Evolutionary conservation across 495 filamentous ascomycete genomes (phyloP).

Genomic region (Trichoderma asperelloides): DNA sequence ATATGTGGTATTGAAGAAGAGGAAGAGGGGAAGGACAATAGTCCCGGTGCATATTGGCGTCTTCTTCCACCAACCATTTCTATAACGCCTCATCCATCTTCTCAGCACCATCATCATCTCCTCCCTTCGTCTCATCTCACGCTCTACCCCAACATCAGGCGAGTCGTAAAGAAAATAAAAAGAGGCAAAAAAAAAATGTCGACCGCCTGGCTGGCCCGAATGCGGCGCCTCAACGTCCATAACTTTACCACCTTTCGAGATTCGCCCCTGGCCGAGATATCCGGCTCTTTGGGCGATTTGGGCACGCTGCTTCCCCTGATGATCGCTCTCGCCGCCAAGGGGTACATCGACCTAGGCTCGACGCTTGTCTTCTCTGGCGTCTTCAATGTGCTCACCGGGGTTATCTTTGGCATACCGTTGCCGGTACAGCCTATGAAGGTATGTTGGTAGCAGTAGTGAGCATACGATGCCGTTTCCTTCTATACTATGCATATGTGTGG

Average conservation of each 20-base stretch:
- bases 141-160: background rate
- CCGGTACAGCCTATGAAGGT: conserved; percentile 82
- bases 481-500: background rate
- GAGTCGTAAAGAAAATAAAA: background rate
- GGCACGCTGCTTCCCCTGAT: conserved; percentile 86
- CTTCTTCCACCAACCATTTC: too few relatives aligned
- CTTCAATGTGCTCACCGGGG: conserved; percentile 75
- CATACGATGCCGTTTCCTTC: background rate
- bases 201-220: conserved; percentile 8
- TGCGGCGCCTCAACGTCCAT: conserved; percentile 30
- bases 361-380: conserved; percentile 83
- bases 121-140: background rate
- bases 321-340: conserved; percentile 66
- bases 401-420: conserved; percentile 74
- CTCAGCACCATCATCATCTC: too few relatives aligned
- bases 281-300: conserved; percentile 81
- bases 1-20: too few relatives aligned
- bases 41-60: too few relatives aligned
- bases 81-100: too few relatives aligned
- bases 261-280: conserved; percentile 68
- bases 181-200: background rate
- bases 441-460: background rate
- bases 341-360: conserved; percentile 68
- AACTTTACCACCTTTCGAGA: conserved; percentile 37
- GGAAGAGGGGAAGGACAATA: too few relatives aligned